These are phyloP conservation scores for Cystobasidium onofrii DNA, from an alignment of 768 basidiomycete species.

Conservation along the genomic window DNA sequence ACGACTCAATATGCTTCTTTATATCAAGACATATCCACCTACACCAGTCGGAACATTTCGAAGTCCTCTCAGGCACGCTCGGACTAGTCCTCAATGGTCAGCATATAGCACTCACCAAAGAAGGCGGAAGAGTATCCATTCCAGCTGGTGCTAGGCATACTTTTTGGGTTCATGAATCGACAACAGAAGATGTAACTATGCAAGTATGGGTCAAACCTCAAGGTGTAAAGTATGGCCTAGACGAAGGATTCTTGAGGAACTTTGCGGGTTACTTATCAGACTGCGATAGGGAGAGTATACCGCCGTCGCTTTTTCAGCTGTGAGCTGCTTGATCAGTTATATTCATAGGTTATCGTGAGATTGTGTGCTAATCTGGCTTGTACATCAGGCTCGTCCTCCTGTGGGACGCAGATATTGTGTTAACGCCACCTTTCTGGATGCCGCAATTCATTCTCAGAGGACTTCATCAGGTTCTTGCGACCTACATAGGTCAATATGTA, in stretches of 20 bases:
- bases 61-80: conserved; percentile 24
- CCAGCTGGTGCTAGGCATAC: conserved; percentile 1
- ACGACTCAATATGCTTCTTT: neutral
- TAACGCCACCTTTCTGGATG: conserved; percentile 22
- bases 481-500: neutral
- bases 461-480: conserved; percentile 1
- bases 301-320: conserved; percentile 21
- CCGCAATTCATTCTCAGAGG: neutral
- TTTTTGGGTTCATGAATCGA: conserved; percentile 12
- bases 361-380: too few species aligned
- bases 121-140: neutral
- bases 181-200: conserved; percentile 9
- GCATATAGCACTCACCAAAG: conserved; percentile 1
- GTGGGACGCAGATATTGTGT: conserved; percentile 19
- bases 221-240: conserved; percentile 9
- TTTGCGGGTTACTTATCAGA: conserved; percentile 22
- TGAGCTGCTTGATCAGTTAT: neutral
- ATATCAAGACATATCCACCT: conserved; percentile 20
- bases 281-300: neutral
- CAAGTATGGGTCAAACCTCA: conserved; percentile 23
- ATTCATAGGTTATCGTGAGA: too few species aligned
- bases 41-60: conserved; percentile 11
- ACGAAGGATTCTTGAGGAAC: conserved; percentile 24
- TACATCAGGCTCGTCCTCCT: conserved; percentile 21
- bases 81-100: conserved; percentile 5